These are phyloP conservation scores for Thyridium curvatum DNA, from an alignment of 2,329 filamentous ascomycete species.

Conservation along the genomic window DNA sequence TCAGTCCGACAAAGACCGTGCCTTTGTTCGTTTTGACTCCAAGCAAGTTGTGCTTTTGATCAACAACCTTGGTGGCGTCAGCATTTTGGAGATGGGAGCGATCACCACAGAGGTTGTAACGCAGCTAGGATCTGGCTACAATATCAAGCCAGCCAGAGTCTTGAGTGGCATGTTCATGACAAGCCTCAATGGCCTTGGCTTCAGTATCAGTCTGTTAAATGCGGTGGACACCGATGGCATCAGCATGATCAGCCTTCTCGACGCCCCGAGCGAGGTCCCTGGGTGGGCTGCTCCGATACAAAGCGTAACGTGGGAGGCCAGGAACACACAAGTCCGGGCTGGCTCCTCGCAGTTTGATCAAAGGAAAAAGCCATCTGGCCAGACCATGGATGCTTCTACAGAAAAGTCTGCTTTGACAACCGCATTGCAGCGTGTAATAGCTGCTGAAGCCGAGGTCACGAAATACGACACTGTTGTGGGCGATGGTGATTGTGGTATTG, in stretches of 20 bases:
- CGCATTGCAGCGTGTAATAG: slow-evolving; percentile 56
- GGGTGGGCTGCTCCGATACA: slow-evolving; percentile 63
- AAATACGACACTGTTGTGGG: slow-evolving; percentile 77
- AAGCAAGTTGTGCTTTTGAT: slow-evolving; percentile 63
- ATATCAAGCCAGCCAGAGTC: slow-evolving; percentile 58
- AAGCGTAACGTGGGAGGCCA: slow-evolving; percentile 57
- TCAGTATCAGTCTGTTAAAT: slow-evolving; percentile 66
- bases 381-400: slow-evolving; percentile 44
- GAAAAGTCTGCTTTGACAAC: slow-evolving; percentile 47
- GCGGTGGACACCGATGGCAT: slow-evolving; percentile 52
- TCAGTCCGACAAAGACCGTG: slow-evolving; percentile 59
- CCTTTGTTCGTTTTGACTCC: slow-evolving; percentile 57
- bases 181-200: slow-evolving; percentile 68
- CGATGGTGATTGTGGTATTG: slow-evolving; percentile 85
- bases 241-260: slow-evolving; percentile 63
- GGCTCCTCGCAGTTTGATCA: slow-evolving; percentile 23
- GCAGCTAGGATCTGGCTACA: slow-evolving; percentile 52
- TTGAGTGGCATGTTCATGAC: slow-evolving; percentile 72
- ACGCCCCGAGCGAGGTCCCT: slow-evolving; percentile 61
- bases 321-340: slow-evolving; percentile 40
- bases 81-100: slow-evolving; percentile 64
- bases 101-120: slow-evolving; percentile 63
- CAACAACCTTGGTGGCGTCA: slow-evolving; percentile 75
- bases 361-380: slow-evolving; percentile 34
- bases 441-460: slow-evolving; percentile 65